Base-by-base conservation (phyloP, 1,284 basidiomycete genomes). In the Melampsora americana region DNA sequence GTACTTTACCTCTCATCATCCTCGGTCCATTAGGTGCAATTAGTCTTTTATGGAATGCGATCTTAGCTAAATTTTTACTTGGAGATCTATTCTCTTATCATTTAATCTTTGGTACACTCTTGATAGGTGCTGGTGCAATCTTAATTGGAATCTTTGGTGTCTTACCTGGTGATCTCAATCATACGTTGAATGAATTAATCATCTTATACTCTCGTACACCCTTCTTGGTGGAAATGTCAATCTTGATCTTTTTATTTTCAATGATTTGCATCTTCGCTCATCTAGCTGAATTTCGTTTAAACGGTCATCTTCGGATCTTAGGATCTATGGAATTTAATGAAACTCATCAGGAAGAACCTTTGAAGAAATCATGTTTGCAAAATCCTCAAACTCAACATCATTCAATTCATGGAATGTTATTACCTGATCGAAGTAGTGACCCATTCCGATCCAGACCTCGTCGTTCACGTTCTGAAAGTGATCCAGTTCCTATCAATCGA, bases 131-230 rank as follows among this genome's bases (percentile, higher is more conserved):
- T 14, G 94, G 94, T 42, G 94, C 95, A 0, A 89, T 93, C 44
- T 86, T 95, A 77, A 94, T 98, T 77, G 93, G 91, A 26, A 86
- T 93, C 75, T 97, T 95, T 82, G 94, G 94, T 69, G 92, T 94
- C 76, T 92, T 97, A 0, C 89, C 91, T n/a, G 93, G 96, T 82
- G 88, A 88, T 14, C 16, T 60, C 5, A 69, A 59, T 42, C 92
- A 92, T 80, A 90, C 90, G 0, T 86, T 98, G 18, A 91, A 94
- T 78, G 92, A 95, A 83, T 87, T 98, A 46, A 86, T 98, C 32
- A 83, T 83, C 30, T 86, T 97, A 7, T 95, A 94, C 83, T 85
- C 86, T 61, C 86, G 94, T 44, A 88, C 90, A 1, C 84, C 91
- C 0, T 98, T 96, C 82, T 84, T 93, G 62, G 87, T 86, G 5